phyloP scores from a whole-genome alignment of 164 flowering plant species.

The Dillenia turbinata region DNA sequence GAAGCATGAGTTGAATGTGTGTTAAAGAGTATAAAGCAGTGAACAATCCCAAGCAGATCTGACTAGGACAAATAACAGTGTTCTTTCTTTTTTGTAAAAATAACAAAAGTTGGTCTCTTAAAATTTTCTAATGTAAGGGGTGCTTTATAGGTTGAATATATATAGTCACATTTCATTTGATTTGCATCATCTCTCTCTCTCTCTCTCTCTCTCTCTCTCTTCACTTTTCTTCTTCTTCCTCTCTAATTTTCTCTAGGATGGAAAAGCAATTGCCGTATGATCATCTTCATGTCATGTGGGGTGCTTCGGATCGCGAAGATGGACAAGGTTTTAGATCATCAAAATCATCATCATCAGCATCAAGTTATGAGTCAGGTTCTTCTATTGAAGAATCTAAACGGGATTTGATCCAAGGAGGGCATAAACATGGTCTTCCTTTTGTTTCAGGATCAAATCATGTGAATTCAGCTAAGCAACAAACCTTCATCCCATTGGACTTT shows the following conservation, averaged over 20 bases:
- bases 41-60: slow-evolving; percentile 1
- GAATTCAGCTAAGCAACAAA: slow-evolving; percentile 11
- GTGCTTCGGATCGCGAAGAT: slow-evolving; percentile 14
- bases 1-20: slow-evolving; percentile 14
- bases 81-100: slow-evolving; percentile 6
- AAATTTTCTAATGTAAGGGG: slow-evolving; percentile 6
- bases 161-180: slow-evolving; percentile 9
- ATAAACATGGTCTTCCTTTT: slow-evolving; percentile 3
- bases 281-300: slow-evolving; percentile 18
- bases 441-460: slow-evolving; percentile 13
- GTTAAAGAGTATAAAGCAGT: neutral
- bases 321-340: slow-evolving; percentile 2
- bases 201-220: slow-evolving; percentile 2
- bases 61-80: slow-evolving; percentile 12
- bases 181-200: slow-evolving; percentile 17
- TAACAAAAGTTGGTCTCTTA: slow-evolving; percentile 17
- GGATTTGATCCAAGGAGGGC: slow-evolving; percentile 4
- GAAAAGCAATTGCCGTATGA: slow-evolving; percentile 23
- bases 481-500: slow-evolving; percentile 28
- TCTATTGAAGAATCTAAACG: slow-evolving; percentile 12
- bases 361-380: slow-evolving; percentile 29
- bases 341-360: slow-evolving; percentile 9
- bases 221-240: neutral
- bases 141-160: slow-evolving; percentile 12
- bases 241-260: slow-evolving; percentile 12